Base-by-base conservation (phyloP, 371 early-diverging fungal species). In the Mucor racemosus region DNA sequence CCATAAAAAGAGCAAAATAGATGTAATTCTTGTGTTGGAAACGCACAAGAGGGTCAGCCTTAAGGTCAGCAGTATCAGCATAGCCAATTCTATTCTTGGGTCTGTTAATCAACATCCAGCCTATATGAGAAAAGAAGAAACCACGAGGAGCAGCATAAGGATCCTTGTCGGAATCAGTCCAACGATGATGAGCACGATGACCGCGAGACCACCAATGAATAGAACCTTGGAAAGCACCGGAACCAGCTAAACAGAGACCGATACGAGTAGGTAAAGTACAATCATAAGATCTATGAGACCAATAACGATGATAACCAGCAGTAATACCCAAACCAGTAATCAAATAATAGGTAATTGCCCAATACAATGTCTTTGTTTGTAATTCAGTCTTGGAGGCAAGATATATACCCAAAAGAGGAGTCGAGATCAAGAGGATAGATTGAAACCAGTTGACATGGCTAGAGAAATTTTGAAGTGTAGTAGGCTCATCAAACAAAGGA, bases 151-250 rank as follows among this genome's bases (percentile, higher is more conserved):
- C 93, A 53, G 87, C 82, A 84, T 97, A 96, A 14, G 96, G 97
- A 73, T 96, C 97, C 76, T 87, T 87, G 19, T 91, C 89, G 17
- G 96, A 94, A 73, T 97, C 97, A 7, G 96, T 96, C 83, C 83
- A 82, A 67, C 82, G 86, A 77, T 97, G 98, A 74, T 97, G 97
- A 60, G 95, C 92, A 59, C 97, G 91, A 75, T 95, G 95, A 59
- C 89, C 91, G 14, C 93, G 84, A 58, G 87, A 85, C 95, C 95
- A 94, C 95, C 95, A 94, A 19, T 86, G 86, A 71, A 91, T 88
- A 41, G 93, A 92, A 33, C 95, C 94, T 76, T 94, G 87, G 39
- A 93, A 89, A 9, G 94, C 91, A 60, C 90, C 90, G 9, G 90
- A 82, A 40, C 91, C 91, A 31, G 86, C 86, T 39, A 91, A 73